Evolutionary conservation across 108 stramenopile genomes (phyloP).

Genomic region (Skeletonema menzelii): DNA sequence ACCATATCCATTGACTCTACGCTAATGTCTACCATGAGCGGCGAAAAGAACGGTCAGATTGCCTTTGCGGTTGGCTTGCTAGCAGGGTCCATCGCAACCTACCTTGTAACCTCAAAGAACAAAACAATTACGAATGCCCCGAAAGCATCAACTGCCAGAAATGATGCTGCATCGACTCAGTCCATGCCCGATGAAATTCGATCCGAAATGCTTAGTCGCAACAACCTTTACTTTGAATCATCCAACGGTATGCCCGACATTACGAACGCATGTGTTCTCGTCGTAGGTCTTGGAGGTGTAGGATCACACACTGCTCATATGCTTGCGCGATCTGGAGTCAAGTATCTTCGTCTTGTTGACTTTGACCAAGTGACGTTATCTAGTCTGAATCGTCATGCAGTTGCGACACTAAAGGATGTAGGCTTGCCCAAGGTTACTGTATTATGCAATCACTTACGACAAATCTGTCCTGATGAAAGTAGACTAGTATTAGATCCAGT

Average conservation of each 20-base stretch:
- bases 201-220: constrained; percentile 93
- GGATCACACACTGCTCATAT: constrained; percentile 94
- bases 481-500: constrained; percentile 52
- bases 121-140: neutral
- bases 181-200: constrained; percentile 63
- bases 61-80: constrained; percentile 35
- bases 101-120: neutral
- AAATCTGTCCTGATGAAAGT: constrained; percentile 63
- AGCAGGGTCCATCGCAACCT: constrained; percentile 25
- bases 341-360: constrained; percentile 90
- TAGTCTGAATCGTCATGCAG: constrained; percentile 97
- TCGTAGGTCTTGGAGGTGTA: constrained; percentile 98
- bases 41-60: neutral
- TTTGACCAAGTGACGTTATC: constrained; percentile 98
- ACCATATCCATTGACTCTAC: no score
- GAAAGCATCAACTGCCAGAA: neutral
- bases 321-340: constrained; percentile 93
- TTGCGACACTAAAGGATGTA: constrained; percentile 92
- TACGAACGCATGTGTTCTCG: constrained; percentile 59
- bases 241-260: constrained; percentile 31
- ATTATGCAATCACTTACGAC: constrained; percentile 55
- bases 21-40: neutral
- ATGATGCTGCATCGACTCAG: neutral
- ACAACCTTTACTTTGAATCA: constrained; percentile 77
- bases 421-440: constrained; percentile 89